Evolutionary conservation across 1,139 yeast species (phyloP).

Genomic region (Blastobotrys elegans): DNA sequence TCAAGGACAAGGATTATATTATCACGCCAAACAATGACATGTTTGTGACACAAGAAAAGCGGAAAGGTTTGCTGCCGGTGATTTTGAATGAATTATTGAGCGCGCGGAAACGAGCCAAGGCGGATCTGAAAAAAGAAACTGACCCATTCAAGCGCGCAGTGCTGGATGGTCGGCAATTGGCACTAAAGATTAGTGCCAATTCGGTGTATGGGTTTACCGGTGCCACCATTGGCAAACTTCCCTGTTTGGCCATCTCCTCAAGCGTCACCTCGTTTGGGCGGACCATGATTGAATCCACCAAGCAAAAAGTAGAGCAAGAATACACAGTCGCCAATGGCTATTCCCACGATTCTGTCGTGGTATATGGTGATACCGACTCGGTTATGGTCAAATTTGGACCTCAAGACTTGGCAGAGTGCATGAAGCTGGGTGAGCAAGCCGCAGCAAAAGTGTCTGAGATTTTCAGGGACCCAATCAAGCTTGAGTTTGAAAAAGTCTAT

Average conservation of each 20-base stretch:
- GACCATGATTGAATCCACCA: conserved; percentile 92
- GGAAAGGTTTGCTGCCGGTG: conserved; percentile 88
- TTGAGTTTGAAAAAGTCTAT: conserved; percentile 95
- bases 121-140: conserved; percentile 82
- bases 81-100: conserved; percentile 80
- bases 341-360: conserved; percentile 78
- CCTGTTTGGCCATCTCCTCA: conserved; percentile 93
- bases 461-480: conserved; percentile 81
- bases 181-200: conserved; percentile 93
- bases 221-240: conserved; percentile 95
- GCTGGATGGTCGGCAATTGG: conserved; percentile 94
- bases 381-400: conserved; percentile 98
- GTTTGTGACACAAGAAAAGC: conserved; percentile 66
- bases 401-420: conserved; percentile 73
- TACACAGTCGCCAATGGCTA: conserved; percentile 79
- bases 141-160: conserved; percentile 94
- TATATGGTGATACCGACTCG: conserved; percentile 98
- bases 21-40: conserved; percentile 89
- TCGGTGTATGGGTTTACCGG: conserved; percentile 99
- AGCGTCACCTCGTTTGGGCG: conserved; percentile 96
- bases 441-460: conserved; percentile 77
- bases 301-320: conserved; percentile 72
- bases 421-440: conserved; percentile 91
- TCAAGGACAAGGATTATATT: conserved; percentile 73
- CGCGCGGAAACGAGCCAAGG: conserved; percentile 91